phyloP scores from a whole-genome alignment of 1,284 basidiomycete genomes.

The Termitomyces sp. region DNA sequence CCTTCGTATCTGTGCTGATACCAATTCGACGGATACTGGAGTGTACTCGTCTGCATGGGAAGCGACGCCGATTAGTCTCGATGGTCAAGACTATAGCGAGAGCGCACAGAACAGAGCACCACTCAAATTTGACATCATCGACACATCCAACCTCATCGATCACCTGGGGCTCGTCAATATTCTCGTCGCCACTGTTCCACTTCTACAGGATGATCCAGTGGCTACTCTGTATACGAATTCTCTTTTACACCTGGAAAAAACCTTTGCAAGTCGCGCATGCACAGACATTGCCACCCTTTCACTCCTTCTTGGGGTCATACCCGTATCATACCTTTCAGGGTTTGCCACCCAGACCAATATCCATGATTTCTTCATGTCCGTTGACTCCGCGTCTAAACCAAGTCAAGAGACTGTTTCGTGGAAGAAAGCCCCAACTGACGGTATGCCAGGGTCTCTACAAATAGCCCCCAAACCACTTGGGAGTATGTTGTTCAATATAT shows the following conservation, averaged over 20 bases:
- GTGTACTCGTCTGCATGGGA: constrained; percentile 36
- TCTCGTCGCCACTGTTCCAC: constrained; percentile 33
- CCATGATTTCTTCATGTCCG: constrained; percentile 29
- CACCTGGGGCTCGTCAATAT: constrained; percentile 45
- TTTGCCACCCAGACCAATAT: constrained; percentile 37
- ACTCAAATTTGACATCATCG: constrained; percentile 40
- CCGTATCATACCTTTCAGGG: constrained; percentile 35
- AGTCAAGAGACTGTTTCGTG: constrained; percentile 38
- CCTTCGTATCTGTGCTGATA: constrained; percentile 21
- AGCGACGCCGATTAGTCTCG: constrained; percentile 29
- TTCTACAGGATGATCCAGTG: constrained; percentile 29
- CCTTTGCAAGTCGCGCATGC: constrained; percentile 31
- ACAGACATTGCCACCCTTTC: constrained; percentile 31
- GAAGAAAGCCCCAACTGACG: constrained; percentile 23
- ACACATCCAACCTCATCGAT: constrained; percentile 45
- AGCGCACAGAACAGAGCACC: constrained; percentile 22
- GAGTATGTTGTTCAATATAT: constrained; percentile 41
- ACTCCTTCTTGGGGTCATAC: constrained; percentile 39
- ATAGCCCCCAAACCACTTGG: constrained; percentile 33
- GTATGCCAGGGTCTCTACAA: neutral
- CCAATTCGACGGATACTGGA: constrained; percentile 20
- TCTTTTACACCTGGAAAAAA: constrained; percentile 24
- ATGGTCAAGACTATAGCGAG: constrained; percentile 29
- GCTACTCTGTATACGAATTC: constrained; percentile 41
- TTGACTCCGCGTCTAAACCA: constrained; percentile 14